These are phyloP conservation scores for Leptographium lundbergii DNA, from an alignment of 2,329 filamentous ascomycete genomes.

Conservation along the genomic window DNA sequence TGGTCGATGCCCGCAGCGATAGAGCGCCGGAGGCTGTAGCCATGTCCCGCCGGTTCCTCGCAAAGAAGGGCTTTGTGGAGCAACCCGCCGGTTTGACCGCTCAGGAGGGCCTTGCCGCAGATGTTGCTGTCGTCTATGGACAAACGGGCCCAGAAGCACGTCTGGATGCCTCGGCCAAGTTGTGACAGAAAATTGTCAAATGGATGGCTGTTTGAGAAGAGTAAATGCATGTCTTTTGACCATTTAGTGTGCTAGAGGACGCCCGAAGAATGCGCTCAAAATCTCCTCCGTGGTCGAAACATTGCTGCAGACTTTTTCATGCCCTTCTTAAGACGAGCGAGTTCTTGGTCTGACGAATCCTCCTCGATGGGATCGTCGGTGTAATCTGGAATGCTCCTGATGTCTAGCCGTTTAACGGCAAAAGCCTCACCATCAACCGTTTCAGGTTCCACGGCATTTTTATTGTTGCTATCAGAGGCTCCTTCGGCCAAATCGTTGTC, in stretches of 20 bases:
- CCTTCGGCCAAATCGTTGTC: not conserved
- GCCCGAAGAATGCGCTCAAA: not conserved
- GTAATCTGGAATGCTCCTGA: conserved; percentile 3
- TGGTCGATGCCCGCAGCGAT: conserved; percentile 26
- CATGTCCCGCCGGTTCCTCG: conserved; percentile 27
- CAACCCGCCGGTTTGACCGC: conserved; percentile 13
- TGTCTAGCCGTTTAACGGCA: not conserved
- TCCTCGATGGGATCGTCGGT: conserved; percentile 4
- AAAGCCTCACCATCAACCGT: not conserved
- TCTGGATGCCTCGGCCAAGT: not conserved
- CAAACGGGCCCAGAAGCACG: not conserved
- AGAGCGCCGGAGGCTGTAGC: conserved; percentile 23
- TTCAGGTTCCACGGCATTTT: not conserved
- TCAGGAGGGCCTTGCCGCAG: conserved; percentile 18
- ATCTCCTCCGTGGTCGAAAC: not conserved
- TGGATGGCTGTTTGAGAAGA: not conserved
- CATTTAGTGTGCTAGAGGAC: not conserved
- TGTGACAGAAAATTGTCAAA: not conserved
- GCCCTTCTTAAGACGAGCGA: not conserved
- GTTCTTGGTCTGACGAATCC: not conserved
- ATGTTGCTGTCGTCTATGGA: conserved; percentile 25
- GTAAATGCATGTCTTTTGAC: not conserved
- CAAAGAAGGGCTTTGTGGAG: conserved; percentile 15
- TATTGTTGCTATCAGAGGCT: not conserved
- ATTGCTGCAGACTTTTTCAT: not conserved